Evolutionary conservation across 371 early-diverging fungal genomes (phyloP).

Genomic region (Thermomucor indicae-seudaticae): DNA sequence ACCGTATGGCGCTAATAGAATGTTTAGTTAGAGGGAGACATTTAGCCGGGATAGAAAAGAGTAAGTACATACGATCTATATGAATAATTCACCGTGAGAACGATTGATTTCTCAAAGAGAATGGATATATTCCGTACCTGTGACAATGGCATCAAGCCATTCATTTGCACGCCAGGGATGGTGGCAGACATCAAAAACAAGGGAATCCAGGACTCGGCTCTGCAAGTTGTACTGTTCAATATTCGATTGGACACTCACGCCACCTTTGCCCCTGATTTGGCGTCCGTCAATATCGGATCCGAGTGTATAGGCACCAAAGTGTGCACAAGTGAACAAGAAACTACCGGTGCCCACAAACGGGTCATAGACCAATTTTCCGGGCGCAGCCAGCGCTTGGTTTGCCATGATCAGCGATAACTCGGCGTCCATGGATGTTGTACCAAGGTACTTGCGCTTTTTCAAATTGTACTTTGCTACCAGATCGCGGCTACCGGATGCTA

Average conservation of each 20-base stretch:
- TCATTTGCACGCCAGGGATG: constrained; percentile 78
- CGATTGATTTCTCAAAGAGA: not conserved
- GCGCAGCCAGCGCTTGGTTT: constrained; percentile 80
- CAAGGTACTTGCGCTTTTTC: constrained; percentile 91
- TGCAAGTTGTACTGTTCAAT: constrained; percentile 77
- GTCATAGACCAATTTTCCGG: constrained; percentile 87
- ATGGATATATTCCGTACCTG: constrained; percentile 31
- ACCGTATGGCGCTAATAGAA: constrained; percentile 88
- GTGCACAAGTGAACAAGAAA: constrained; percentile 86
- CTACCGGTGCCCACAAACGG: constrained; percentile 98
- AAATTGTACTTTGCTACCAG: constrained; percentile 77
- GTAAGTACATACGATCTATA: constrained; percentile 10
- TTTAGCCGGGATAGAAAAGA: too few species aligned
- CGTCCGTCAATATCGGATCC: constrained; percentile 98
- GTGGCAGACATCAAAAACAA: constrained; percentile 87
- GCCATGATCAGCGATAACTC: constrained; percentile 95
- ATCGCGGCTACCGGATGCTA: constrained; percentile 70
- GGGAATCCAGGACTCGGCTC: constrained; percentile 71
- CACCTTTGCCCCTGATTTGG: constrained; percentile 91
- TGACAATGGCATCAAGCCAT: constrained; percentile 82
- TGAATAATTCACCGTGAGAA: not conserved
- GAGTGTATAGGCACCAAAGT: constrained; percentile 89
- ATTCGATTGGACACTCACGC: constrained; percentile 56
- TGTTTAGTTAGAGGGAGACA: not conserved
- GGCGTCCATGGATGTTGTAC: constrained; percentile 97